phyloP scores from a whole-genome alignment of 306 rosid genomes.

The Vigna nakashimae region DNA sequence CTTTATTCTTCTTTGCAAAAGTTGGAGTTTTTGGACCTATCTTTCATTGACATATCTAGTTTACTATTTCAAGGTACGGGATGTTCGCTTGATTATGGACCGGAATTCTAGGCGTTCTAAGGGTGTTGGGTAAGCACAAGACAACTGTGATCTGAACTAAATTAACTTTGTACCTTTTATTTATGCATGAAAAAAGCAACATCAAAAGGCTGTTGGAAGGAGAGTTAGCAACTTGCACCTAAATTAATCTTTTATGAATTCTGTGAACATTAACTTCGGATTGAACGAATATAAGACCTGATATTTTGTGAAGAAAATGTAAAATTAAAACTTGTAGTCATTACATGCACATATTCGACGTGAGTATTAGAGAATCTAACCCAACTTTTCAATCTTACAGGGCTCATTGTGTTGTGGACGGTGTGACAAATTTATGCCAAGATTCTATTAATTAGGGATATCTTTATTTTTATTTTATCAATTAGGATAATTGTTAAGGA shows the following conservation, averaged over 20 bases:
- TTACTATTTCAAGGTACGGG: conserved; percentile 77
- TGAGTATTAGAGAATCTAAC: background rate
- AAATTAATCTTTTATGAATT: background rate
- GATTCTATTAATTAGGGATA: background rate
- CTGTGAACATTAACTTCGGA: conserved; percentile 5
- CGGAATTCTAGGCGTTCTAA: conserved; percentile 97
- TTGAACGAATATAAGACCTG: background rate
- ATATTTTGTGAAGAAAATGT: conserved; percentile 2
- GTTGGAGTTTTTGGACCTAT: conserved; percentile 24
- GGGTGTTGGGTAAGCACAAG: conserved; percentile 88
- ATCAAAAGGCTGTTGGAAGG: conserved; percentile 3
- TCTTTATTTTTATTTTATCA: background rate
- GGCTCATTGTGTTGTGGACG: background rate
- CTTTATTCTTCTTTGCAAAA: background rate
- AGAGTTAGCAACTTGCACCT: background rate
- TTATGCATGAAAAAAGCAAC: conserved; percentile 1
- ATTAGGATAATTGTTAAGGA: background rate
- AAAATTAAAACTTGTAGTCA: background rate
- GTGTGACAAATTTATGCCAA: background rate
- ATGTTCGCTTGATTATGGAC: conserved; percentile 97
- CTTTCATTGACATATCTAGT: conserved; percentile 14
- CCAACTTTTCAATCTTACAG: background rate
- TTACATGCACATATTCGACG: background rate
- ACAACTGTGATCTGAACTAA: conserved; percentile 22
- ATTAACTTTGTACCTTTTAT: conserved; percentile 23